Conservation (phyloP, 1,284 basidiomycete species). For the Bjerkandera adusta region DNA sequence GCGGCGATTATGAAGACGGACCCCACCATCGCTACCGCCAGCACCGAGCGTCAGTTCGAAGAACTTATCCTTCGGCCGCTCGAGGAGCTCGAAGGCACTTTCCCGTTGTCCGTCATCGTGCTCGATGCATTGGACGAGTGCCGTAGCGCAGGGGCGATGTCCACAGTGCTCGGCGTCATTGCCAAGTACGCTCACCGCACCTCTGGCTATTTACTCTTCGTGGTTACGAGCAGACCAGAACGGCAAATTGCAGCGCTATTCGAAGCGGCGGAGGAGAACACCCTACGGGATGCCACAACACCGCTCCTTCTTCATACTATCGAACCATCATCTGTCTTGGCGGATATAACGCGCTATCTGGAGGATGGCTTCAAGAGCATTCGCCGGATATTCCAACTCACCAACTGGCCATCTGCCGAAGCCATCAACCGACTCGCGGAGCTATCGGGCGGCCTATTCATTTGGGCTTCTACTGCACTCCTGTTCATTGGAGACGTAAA, state of each 20-base stretch:
- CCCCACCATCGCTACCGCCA: slow-evolving; percentile 10
- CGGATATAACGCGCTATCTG: neutral
- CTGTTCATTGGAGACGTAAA: neutral
- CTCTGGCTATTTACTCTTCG: slow-evolving; percentile 12
- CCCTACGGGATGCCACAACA: neutral
- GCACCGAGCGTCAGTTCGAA: slow-evolving; percentile 18
- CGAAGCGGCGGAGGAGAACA: neutral
- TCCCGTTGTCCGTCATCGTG: slow-evolving; percentile 19
- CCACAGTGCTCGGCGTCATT: slow-evolving; percentile 17
- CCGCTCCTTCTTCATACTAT: neutral
- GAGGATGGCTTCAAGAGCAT: neutral
- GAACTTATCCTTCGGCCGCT: slow-evolving; percentile 27
- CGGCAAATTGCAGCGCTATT: slow-evolving; percentile 18
- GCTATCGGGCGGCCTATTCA: neutral
- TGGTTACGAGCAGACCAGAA: slow-evolving; percentile 28
- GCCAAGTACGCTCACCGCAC: neutral
- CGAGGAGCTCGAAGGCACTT: slow-evolving; percentile 17
- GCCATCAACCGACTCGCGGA: neutral
- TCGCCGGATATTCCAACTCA: neutral
- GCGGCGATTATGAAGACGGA: slow-evolving; percentile 13
- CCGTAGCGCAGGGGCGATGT: slow-evolving; percentile 17
- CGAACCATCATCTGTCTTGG: neutral
- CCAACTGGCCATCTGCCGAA: neutral
- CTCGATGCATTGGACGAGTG: slow-evolving; percentile 32
- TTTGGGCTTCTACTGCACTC: neutral